Conservation (phyloP, 2,329 filamentous ascomycete species). For the Sporothrix pallida region DNA sequence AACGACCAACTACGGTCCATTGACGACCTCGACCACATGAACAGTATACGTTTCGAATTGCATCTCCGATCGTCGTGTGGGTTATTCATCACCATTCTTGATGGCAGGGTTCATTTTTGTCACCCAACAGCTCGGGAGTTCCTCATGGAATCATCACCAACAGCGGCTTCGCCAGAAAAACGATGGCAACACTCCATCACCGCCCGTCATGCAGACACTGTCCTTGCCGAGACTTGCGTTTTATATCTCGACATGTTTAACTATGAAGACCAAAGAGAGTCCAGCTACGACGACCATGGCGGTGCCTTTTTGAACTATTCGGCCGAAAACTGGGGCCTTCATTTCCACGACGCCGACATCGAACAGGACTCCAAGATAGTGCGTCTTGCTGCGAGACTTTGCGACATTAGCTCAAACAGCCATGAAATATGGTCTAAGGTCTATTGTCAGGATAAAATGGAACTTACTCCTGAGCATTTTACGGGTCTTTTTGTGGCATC, state of each 20-base stretch:
- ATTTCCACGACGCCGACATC: neutral
- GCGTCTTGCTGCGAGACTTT: neutral
- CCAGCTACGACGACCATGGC: neutral
- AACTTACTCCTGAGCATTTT: neutral
- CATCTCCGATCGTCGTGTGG: conserved; percentile 43
- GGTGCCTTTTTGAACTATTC: neutral
- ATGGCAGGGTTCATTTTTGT: conserved; percentile 43
- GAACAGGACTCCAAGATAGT: neutral
- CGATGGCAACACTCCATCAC: conserved; percentile 40
- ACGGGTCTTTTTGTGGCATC: neutral
- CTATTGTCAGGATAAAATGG: neutral
- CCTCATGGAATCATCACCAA: conserved; percentile 37
- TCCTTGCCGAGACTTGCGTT: conserved; percentile 40
- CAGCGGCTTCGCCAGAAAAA: neutral
- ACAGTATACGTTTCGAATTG: no score
- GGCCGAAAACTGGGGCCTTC: neutral
- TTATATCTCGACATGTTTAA: conserved; percentile 36
- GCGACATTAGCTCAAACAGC: neutral
- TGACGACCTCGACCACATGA: conserved; percentile 33
- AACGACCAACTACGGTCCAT: neutral
- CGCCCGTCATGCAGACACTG: conserved; percentile 36
- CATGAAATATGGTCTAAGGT: neutral
- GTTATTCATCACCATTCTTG: conserved; percentile 43
- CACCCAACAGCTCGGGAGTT: conserved; percentile 47
- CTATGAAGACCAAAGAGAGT: neutral